Percentiles rank a stretch among this genome's conserved stretches.
phyloP scores from a whole-genome alignment of 371 early-diverging fungal genomes.

The Mucor velutinosus region DNA sequence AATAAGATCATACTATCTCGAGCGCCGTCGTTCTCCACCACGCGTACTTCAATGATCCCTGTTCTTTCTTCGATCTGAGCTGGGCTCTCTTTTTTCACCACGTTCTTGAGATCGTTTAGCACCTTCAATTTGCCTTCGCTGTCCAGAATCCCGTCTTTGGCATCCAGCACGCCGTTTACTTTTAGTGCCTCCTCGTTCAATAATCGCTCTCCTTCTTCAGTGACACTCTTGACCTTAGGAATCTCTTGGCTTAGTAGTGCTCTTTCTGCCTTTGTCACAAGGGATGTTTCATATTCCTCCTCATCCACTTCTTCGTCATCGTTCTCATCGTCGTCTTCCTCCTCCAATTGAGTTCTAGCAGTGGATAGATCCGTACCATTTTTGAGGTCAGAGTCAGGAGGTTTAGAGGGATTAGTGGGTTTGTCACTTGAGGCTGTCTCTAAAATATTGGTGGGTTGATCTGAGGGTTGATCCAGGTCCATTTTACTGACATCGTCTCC shows the following conservation, averaged over 20 bases:
- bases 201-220: slow-evolving; percentile 15
- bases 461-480: neutral
- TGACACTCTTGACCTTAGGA: slow-evolving; percentile 19
- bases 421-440: neutral
- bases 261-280: slow-evolving; percentile 37
- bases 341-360: neutral
- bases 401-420: neutral
- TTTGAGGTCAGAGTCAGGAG: neutral
- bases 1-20: slow-evolving; percentile 84
- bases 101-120: slow-evolving; percentile 15
- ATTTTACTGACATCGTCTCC: neutral
- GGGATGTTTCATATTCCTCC: slow-evolving; percentile 13
- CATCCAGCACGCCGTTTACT: slow-evolving; percentile 28
- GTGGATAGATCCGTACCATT: neutral
- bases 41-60: slow-evolving; percentile 72
- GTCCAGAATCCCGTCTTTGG: slow-evolving; percentile 15
- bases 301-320: slow-evolving; percentile 8
- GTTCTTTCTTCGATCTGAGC: slow-evolving; percentile 65
- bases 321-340: neutral
- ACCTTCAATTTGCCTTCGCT: slow-evolving; percentile 24
- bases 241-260: slow-evolving; percentile 11
- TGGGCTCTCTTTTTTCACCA: slow-evolving; percentile 45
- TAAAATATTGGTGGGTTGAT: neutral
- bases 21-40: slow-evolving; percentile 78
- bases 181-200: slow-evolving; percentile 23